Percentiles rank a stretch among this genome's conserved stretches.
Evolutionary conservation across 768 basidiomycete genomes (phyloP).

Genomic region (Podaxis rugospora): DNA sequence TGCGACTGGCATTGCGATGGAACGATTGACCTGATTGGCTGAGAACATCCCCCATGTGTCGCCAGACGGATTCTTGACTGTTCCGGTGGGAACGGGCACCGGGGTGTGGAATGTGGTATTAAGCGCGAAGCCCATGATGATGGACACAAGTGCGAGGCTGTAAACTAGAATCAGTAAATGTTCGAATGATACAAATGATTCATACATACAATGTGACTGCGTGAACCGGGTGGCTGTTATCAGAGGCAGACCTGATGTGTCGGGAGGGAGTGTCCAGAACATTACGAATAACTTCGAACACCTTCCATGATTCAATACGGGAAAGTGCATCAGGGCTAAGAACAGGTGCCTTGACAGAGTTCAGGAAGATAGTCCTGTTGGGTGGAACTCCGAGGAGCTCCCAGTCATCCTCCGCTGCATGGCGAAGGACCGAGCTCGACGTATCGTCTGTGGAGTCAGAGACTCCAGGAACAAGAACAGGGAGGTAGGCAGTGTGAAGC

Average conservation of each 20-base stretch:
- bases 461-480: conserved; percentile 40
- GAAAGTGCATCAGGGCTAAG: conserved; percentile 45
- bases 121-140: conserved; percentile 60
- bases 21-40: conserved; percentile 31
- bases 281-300: conserved; percentile 41
- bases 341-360: conserved; percentile 29
- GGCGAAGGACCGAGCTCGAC: conserved; percentile 19
- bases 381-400: conserved; percentile 36
- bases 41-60: conserved; percentile 34
- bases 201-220: conserved; percentile 62
- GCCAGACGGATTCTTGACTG: conserved; percentile 21
- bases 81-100: conserved; percentile 30
- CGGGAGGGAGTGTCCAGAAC: conserved; percentile 36
- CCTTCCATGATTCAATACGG: conserved; percentile 34
- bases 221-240: conserved; percentile 47
- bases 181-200: conserved; percentile 12
- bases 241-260: conserved; percentile 33
- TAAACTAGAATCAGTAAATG: conserved; percentile 10
- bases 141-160: conserved; percentile 65
- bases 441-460: conserved; percentile 15
- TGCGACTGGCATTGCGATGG: conserved; percentile 26
- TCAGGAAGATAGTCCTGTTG: conserved; percentile 35
- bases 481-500: conserved; percentile 50
- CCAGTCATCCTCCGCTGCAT: conserved; percentile 39
- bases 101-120: conserved; percentile 42